Base-by-base conservation (phyloP, 257 asterid genomes). In the Solanum paucissectum region DNA sequence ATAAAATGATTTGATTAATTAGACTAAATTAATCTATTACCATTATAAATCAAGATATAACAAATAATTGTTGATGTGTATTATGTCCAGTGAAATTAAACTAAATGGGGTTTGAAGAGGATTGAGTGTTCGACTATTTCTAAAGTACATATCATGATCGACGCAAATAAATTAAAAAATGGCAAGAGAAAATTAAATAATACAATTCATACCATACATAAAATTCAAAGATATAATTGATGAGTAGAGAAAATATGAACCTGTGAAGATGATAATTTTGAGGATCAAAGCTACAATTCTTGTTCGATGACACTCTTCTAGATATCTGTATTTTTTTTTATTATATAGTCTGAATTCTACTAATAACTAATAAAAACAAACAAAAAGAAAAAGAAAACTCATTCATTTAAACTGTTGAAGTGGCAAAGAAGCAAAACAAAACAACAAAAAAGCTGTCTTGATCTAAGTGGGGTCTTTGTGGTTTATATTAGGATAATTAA, bases 41-140 rank as follows among this genome's bases (percentile, higher is more conserved):
- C 42, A 72, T 72, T 72, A 72, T 8, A 16, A 52, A 52, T 52
- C n/a, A 52, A 52, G 4, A 52, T 18, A 0, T 52, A 18, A 52
- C 9, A 52, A 52, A 6, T 52, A 52, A 52, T 6, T 18, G 1
- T 16, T 18, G 3, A 16, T 1, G 62, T 52, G 9, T 6, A 52
- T 16, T 52, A 52, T 16, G 0, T 52, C 0, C 9, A 6, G n/a
- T 18, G 1, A 2, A 52, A 16, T 52, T 0, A 0, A n/a, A 52
- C 9, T 52, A 49, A 49, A 5, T 52, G 10, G 0, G 0, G 0
- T 52, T 52, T 52, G 10, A 0, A 52, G n/a, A 52, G 2, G 9
- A 18, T 16, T 18, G 1, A 52, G 10, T 16, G 62, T 52, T 52
- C 62, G 4, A 18, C 0, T 52, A 6, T 52, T 52, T 52, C 8